Conservation (phyloP, 345 rosid genomes). For the rapeseed (Brassica napus) region DNA sequence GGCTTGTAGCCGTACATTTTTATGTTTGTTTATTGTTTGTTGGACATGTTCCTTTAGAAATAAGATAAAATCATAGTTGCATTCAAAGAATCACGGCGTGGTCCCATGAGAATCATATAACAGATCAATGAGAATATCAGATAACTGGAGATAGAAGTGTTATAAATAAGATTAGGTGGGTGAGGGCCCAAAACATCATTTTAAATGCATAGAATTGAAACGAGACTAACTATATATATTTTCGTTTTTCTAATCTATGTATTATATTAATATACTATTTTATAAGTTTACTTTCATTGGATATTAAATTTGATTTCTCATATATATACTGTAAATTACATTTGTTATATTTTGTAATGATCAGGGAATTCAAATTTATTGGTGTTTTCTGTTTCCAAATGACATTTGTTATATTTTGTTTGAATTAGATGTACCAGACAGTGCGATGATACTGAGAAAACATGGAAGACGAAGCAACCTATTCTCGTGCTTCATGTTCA, state of each 20-base stretch:
- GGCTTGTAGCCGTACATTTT: neutral
- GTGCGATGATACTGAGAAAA: slow-evolving; percentile 65
- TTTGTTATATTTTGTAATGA: no score
- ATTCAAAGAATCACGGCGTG: slow-evolving; percentile 29
- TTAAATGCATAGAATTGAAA: neutral
- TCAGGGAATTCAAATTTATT: no score
- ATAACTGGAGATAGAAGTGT: neutral
- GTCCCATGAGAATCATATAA: slow-evolving; percentile 29
- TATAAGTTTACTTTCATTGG: neutral
- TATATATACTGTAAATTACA: no score
- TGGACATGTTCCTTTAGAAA: neutral
- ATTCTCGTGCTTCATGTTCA: slow-evolving; percentile 84
- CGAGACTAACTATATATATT: neutral
- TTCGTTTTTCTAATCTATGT: no score
- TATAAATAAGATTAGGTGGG: no score
- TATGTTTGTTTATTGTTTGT: neutral
- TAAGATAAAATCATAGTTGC: slow-evolving; percentile 18
- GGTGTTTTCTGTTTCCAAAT: neutral
- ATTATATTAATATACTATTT: no score
- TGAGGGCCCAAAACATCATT: no score
- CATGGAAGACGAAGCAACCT: slow-evolving; percentile 63
- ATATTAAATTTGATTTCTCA: no score
- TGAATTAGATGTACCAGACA: slow-evolving; percentile 74
- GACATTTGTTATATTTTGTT: neutral
- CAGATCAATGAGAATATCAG: neutral